Percentiles rank a stretch among this genome's conserved stretches.
These are phyloP conservation scores for Prunus armeniaca DNA, from an alignment of 306 rosid species.

Conservation along the genomic window DNA sequence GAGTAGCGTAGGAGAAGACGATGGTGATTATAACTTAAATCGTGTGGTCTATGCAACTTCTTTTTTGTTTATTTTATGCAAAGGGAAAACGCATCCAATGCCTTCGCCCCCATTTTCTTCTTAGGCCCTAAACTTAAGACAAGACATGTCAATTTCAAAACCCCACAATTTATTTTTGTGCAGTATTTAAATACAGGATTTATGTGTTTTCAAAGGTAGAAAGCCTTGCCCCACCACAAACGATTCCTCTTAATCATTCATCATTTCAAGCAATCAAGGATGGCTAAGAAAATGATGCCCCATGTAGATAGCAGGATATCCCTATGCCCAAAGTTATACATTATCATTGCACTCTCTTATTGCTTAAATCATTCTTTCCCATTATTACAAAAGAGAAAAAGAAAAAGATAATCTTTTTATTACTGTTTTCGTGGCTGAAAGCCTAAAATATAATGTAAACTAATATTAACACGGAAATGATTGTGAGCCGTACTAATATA, in stretches of 20 bases:
- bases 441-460: neutral
- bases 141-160: constrained; percentile 24
- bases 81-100: constrained; percentile 29
- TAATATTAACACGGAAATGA: neutral
- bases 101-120: constrained; percentile 15
- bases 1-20: constrained; percentile 25
- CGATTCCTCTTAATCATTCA: constrained; percentile 16
- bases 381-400: too few species aligned
- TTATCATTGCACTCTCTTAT: neutral
- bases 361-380: neutral
- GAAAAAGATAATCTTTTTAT: too few species aligned
- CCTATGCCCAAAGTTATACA: neutral
- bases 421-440: too few species aligned
- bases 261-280: constrained; percentile 25
- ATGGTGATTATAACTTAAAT: constrained; percentile 8
- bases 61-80: neutral
- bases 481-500: neutral
- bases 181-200: neutral
- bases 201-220: constrained; percentile 12
- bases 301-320: constrained; percentile 4
- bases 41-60: constrained; percentile 11
- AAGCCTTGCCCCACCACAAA: constrained; percentile 24
- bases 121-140: constrained; percentile 28
- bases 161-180: constrained; percentile 1
- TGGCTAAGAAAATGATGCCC: constrained; percentile 9